Evolutionary conservation across 192 early-diverging fungal genomes (phyloP).

Genomic region (Coemansia sp.): DNA sequence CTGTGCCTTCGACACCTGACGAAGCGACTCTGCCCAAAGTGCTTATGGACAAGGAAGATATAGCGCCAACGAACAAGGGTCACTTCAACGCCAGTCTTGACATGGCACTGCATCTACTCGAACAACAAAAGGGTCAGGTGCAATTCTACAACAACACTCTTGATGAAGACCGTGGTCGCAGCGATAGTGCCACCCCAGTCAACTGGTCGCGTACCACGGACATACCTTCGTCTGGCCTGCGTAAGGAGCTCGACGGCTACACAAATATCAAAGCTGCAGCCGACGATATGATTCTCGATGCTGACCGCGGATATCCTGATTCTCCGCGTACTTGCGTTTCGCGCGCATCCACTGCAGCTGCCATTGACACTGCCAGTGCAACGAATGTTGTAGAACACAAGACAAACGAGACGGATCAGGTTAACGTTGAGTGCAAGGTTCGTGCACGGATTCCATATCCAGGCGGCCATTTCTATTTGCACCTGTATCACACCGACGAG

Average conservation of each 20-base stretch:
- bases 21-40: conserved; percentile 12
- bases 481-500: conserved; percentile 79
- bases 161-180: background rate
- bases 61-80: conserved; percentile 16
- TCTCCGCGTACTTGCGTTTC: conserved; percentile 21
- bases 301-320: background rate
- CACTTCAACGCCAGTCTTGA: conserved; percentile 54
- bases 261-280: background rate
- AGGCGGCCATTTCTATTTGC: conserved; percentile 75
- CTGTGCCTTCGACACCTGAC: conserved; percentile 35
- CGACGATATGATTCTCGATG: conserved; percentile 32
- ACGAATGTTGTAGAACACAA: conserved; percentile 5
- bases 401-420: background rate
- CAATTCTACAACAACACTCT: conserved; percentile 5
- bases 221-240: conserved; percentile 5
- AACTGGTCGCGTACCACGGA: conserved; percentile 26
- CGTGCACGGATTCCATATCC: conserved; percentile 77
- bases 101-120: conserved; percentile 34
- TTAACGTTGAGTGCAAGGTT: conserved; percentile 51
- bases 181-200: conserved; percentile 21
- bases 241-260: background rate
- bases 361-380: conserved; percentile 7
- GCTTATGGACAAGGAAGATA: background rate
- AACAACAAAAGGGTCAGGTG: conserved; percentile 22
- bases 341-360: conserved; percentile 15